Base-by-base conservation (phyloP, 2,329 filamentous ascomycete species). In the Anthostomella pinea region DNA sequence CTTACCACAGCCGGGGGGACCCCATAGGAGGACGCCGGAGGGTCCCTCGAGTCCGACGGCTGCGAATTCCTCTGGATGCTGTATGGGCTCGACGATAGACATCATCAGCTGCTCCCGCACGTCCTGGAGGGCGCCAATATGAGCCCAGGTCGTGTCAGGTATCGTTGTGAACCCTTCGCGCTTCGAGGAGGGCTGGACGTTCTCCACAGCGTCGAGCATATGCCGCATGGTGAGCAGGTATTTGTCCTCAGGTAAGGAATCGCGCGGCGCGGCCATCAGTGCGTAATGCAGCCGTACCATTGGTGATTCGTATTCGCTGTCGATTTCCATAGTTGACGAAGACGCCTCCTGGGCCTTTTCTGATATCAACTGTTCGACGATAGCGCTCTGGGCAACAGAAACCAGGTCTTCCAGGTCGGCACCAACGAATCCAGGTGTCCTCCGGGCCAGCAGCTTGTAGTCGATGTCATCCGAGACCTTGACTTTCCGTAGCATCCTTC, bases 81-180 rank as follows among this genome's bases (percentile, higher is more conserved):
- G 81, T 64, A 98, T 97, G 2, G 90, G 90, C 14, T 88, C 82
- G 27, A 97, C 87, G 53, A 98, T 94, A 28, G 88, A 87, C 56
- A 83, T 81, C 51, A 85, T 74, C 5, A 98, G 81, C 58, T 93
- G 83, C 39, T 87, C 77, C 23, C 91, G 86, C 4, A 95, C 81
- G n/a, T 72, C 72, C 28, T 78, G 68, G 10, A 98, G 75, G 6
- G 91, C 91, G 41, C 93, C 93, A 34, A 98, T 89, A 55, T 97
- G 85, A 29, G 81, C 73, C 88, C 93, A 98, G 1, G 88, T 95
- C 5, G 93, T 91, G 58, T 90, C 83, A 6, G 93, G 93, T 28
- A 97, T 88, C 1, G 88, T 93, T 9, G 88, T 89, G 63, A 98
- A 98, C 30, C 93, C 93, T 66, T 98, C 91, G 32, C 89, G 82